Conservation (phyloP, 1,139 yeast species). For the Sugiyamaella neomexicana region DNA sequence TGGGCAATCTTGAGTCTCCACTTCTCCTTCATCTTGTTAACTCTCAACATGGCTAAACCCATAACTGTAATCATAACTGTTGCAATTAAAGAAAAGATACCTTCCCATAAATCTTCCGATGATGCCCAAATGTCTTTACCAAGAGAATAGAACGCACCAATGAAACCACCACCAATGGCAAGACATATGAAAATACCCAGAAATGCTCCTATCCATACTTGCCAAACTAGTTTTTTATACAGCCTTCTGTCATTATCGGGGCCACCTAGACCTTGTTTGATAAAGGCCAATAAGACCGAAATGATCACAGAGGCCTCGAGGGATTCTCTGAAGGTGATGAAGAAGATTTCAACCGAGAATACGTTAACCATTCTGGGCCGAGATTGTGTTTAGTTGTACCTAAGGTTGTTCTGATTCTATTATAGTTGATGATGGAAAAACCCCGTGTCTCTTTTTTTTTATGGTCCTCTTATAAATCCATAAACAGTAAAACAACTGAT, state of each 20-base stretch:
- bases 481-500: slow-evolving; percentile 5
- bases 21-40: slow-evolving; percentile 87
- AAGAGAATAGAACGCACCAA: slow-evolving; percentile 76
- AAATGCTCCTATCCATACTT: slow-evolving; percentile 78
- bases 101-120: slow-evolving; percentile 94
- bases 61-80: slow-evolving; percentile 77
- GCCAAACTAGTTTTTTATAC: slow-evolving; percentile 63
- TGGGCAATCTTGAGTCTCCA: slow-evolving; percentile 89
- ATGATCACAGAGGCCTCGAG: slow-evolving; percentile 88
- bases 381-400: too few relatives aligned
- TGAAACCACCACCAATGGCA: slow-evolving; percentile 78
- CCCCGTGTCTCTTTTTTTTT: too few relatives aligned
- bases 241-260: slow-evolving; percentile 50
- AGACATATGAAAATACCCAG: slow-evolving; percentile 74
- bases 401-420: too few relatives aligned
- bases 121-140: slow-evolving; percentile 81
- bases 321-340: slow-evolving; percentile 86
- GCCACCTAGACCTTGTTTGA: slow-evolving; percentile 77
- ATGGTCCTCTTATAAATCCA: too few relatives aligned
- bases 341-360: slow-evolving; percentile 56
- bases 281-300: slow-evolving; percentile 84
- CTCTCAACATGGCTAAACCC: slow-evolving; percentile 91
- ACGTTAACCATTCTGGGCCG: slow-evolving; percentile 42
- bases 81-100: slow-evolving; percentile 80
- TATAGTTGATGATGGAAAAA: too few relatives aligned